These are phyloP conservation scores for Tuber melanosporum DNA, from an alignment of 495 filamentous ascomycete genomes.

Conservation along the genomic window DNA sequence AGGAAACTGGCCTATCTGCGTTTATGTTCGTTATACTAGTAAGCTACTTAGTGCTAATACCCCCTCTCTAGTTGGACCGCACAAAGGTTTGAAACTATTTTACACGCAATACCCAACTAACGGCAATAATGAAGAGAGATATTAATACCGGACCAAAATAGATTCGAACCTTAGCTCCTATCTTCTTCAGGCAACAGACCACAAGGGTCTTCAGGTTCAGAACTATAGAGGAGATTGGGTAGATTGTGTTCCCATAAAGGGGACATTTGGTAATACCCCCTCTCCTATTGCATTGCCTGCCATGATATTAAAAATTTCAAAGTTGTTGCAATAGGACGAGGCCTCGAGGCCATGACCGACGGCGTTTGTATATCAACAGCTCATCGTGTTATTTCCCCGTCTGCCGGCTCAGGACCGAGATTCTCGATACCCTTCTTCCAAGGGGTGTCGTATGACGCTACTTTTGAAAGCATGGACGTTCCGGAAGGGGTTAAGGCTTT, in stretches of 20 bases:
- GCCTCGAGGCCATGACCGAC: conserved; percentile 80
- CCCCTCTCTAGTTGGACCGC: conserved; percentile 52
- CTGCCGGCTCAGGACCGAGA: conserved; percentile 60
- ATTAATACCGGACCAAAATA: conserved; percentile 13
- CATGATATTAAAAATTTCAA: conserved; percentile 11
- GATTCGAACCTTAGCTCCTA: conserved; percentile 84
- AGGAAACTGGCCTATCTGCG: conserved; percentile 1
- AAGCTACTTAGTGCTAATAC: conserved; percentile 10
- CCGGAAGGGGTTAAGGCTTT: conserved; percentile 58
- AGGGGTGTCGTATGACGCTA: conserved; percentile 73
- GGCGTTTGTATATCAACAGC: conserved; percentile 84
- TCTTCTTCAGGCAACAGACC: conserved; percentile 75
- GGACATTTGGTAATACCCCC: conserved; percentile 46
- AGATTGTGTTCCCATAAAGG: conserved; percentile 57
- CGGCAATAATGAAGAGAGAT: neutral
- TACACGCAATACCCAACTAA: neutral
- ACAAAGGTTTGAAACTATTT: conserved; percentile 53
- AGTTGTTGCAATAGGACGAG: conserved; percentile 90
- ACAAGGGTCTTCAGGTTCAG: conserved; percentile 80
- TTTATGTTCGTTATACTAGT: conserved; percentile 7
- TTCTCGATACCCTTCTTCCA: conserved; percentile 91
- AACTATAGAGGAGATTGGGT: conserved; percentile 80
- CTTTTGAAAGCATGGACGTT: conserved; percentile 67
- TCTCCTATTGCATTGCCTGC: neutral
- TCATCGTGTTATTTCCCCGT: conserved; percentile 68